Base-by-base conservation (phyloP, 257 asterid species). In the Pogostemon cablin region DNA sequence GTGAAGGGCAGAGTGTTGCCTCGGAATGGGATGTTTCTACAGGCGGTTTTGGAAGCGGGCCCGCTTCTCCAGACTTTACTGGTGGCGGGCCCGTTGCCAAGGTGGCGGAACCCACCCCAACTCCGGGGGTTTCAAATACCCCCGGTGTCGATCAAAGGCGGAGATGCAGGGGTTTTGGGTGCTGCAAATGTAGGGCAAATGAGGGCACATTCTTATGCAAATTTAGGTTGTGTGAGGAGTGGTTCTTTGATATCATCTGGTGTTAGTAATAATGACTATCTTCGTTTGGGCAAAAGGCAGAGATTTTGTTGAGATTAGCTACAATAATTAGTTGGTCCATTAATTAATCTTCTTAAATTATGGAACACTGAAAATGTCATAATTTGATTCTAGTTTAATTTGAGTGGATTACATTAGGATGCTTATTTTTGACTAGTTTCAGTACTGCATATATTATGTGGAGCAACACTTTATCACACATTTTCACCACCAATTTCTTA, bases 61-160 rank as follows among this genome's bases (percentile, higher is more conserved):
- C 96, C 95, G 0, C 86, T 89, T 49, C 86, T 91, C 3, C 89
- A 82, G 76, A 82, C 86, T 5, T 83, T 85, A 20, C 79, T 89
- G 4, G 74, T 92, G 60, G 93, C 93, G 0, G 98, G 98, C 4
- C 88, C 93, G 25, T 82, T 91, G 44, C 98, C 98, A 0, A 74
- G 81, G 75, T 91, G 98, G 96, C 86, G 87, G 6, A 91, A 89
- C 65, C 96, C 93, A n/a, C 98, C 98, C 0, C 95, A 72, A 75
- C 77, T 86, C 25, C 86, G 77, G 74, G 72, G 78, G 0, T 82
- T 80, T 74, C 85, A 81, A 55, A 76, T 87, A 9, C 98, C 96
- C 6, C 86, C 89, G 0, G 81, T 87, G 53, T 75, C 89, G 0
- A 72, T 84, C 66, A 77, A 76, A 42, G 86, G 84, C 5, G 75